phyloP scores from a whole-genome alignment of 2,329 filamentous ascomycete species.

The Aureobasidium vineae region DNA sequence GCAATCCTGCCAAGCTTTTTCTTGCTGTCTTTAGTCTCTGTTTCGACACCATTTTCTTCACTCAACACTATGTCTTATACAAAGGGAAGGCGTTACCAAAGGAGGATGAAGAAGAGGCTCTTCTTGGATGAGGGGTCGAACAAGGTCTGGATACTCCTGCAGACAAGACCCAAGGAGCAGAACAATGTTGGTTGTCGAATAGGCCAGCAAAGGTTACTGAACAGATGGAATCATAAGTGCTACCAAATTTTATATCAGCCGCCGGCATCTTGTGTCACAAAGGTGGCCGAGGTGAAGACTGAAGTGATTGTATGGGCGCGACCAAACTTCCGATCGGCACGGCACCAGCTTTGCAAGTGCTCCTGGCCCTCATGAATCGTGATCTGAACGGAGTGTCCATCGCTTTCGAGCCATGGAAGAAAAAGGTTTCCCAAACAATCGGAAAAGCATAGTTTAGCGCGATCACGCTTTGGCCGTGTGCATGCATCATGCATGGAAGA shows the following conservation, averaged over 20 bases:
- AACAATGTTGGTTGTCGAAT: not conserved
- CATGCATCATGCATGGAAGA: constrained; percentile 19
- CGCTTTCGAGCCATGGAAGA: not conserved
- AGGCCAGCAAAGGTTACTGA: not conserved
- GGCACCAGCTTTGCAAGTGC: not conserved
- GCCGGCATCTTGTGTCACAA: not conserved
- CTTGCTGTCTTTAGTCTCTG: constrained; percentile 81
- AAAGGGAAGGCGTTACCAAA: constrained; percentile 36
- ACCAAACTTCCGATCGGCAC: not conserved
- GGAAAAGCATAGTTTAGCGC: constrained; percentile 18
- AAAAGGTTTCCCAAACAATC: constrained; percentile 5
- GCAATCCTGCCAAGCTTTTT: constrained; percentile 87
- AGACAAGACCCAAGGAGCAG: not conserved
- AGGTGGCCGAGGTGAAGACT: not conserved
- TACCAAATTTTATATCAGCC: not conserved
- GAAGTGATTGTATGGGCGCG: not conserved
- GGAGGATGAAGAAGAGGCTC: constrained; percentile 10
- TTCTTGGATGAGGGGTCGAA: not conserved
- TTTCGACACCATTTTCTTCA: constrained; percentile 83
- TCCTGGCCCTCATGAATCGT: not conserved
- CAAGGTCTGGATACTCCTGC: not conserved
- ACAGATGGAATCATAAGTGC: too few relatives aligned
- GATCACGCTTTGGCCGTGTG: not conserved
- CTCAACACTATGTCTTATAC: constrained; percentile 87
- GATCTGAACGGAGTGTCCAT: not conserved